Conservation (phyloP, 2,329 filamentous ascomycete genomes). For the Amylocarpus encephaloides region DNA sequence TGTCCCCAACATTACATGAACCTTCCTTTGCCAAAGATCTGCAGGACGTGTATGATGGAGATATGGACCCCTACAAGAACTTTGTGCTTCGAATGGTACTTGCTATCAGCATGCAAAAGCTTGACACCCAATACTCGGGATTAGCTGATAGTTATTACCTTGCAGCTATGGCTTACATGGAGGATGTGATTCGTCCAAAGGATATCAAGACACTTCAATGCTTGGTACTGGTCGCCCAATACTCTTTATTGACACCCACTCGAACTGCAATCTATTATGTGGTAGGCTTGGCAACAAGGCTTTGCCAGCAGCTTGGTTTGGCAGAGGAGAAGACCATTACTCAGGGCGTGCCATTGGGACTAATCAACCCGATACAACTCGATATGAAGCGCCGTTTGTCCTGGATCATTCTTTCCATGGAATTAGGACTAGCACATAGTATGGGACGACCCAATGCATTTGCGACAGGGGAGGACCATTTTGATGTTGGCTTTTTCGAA, state of each 20-base stretch:
- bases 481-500: slow-evolving; percentile 82
- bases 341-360: slow-evolving; percentile 46
- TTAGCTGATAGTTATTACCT: slow-evolving; percentile 93
- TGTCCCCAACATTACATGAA: slow-evolving; percentile 84
- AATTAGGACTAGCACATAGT: slow-evolving; percentile 78
- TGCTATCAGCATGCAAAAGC: slow-evolving; percentile 89
- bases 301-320: slow-evolving; percentile 83
- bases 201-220: slow-evolving; percentile 88
- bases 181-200: slow-evolving; percentile 78
- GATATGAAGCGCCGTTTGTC: slow-evolving; percentile 85
- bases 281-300: slow-evolving; percentile 76
- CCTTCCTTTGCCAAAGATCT: slow-evolving; percentile 69
- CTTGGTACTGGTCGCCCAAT: slow-evolving; percentile 78
- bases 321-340: slow-evolving; percentile 84
- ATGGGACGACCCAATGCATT: slow-evolving; percentile 84
- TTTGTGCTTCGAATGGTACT: slow-evolving; percentile 88
- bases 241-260: slow-evolving; percentile 87
- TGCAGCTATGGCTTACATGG: slow-evolving; percentile 77
- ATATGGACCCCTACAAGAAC: slow-evolving; percentile 73
- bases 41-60: slow-evolving; percentile 72
- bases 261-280: slow-evolving; percentile 91
- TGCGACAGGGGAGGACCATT: slow-evolving; percentile 71
- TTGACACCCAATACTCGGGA: slow-evolving; percentile 84
- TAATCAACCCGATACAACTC: slow-evolving; percentile 65
- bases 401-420: slow-evolving; percentile 85